Conservation (phyloP, 176 grass and related monocot species). For the Sorghum bicolor region DNA sequence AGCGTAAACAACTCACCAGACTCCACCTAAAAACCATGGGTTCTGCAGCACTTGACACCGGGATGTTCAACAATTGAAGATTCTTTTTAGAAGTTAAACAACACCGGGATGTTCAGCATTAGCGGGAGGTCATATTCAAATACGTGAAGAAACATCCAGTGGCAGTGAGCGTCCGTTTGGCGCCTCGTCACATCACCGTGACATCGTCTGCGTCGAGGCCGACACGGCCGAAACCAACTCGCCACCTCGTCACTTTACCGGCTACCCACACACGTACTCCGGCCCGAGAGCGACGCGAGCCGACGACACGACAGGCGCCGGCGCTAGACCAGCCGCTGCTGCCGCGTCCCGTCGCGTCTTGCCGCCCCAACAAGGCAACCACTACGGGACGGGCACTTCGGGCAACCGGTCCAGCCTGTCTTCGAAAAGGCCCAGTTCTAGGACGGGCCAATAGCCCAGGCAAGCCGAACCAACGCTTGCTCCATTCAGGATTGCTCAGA, state of each 20-base stretch:
- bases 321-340: not conserved
- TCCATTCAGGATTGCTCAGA: not conserved
- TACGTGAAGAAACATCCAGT: not conserved
- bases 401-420: not conserved
- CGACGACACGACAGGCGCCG: not conserved
- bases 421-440: not conserved
- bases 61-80: too few species aligned
- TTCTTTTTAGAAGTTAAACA: too few species aligned
- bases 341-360: not conserved
- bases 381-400: too few species aligned
- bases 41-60: too few species aligned
- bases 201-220: not conserved
- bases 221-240: constrained; percentile 20
- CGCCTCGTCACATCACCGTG: not conserved
- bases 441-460: not conserved
- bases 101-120: too few species aligned
- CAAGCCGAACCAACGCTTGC: not conserved
- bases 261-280: not conserved
- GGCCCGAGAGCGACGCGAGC: not conserved
- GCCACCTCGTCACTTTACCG: not conserved
- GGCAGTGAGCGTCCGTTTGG: not conserved
- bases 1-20: not conserved
- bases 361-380: not conserved
- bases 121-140: too few species aligned
- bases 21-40: too few species aligned